A percentile compares a stretch with the other conserved stretches of the same genome.
phyloP scores from a whole-genome alignment of 2,329 filamentous ascomycete species.

The Scytalidium lignicola region DNA sequence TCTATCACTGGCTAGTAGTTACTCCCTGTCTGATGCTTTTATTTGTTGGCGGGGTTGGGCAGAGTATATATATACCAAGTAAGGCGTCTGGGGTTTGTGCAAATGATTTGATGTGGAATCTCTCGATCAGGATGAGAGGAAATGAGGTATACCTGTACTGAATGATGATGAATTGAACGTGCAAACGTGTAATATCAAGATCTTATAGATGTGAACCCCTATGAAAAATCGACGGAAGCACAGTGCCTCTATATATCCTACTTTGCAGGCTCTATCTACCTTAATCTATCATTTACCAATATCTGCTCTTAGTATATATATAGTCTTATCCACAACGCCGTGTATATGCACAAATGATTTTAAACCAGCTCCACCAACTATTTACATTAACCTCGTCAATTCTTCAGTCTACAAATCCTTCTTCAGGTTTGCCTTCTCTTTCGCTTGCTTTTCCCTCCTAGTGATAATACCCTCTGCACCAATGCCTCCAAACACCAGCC shows the following conservation, averaged over 20 bases:
- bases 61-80: not conserved
- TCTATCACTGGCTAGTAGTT: not conserved
- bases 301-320: not conserved
- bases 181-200: not conserved
- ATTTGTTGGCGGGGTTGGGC: not conserved
- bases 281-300: not conserved
- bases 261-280: not conserved
- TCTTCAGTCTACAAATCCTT: conserved; percentile 15
- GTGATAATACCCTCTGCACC: conserved; percentile 83
- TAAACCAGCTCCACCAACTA: too few relatives aligned
- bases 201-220: not conserved
- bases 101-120: not conserved
- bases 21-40: not conserved
- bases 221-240: not conserved
- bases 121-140: not conserved
- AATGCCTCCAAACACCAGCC: conserved; percentile 90
- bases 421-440: conserved; percentile 56
- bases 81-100: not conserved
- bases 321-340: not conserved
- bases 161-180: not conserved
- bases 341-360: too few relatives aligned
- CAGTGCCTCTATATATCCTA: not conserved
- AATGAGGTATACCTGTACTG: not conserved
- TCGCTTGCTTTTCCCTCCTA: conserved; percentile 75
- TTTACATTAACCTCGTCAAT: not conserved